phyloP scores from a whole-genome alignment of 1,284 basidiomycete species.

The Coniophora puteana region DNA sequence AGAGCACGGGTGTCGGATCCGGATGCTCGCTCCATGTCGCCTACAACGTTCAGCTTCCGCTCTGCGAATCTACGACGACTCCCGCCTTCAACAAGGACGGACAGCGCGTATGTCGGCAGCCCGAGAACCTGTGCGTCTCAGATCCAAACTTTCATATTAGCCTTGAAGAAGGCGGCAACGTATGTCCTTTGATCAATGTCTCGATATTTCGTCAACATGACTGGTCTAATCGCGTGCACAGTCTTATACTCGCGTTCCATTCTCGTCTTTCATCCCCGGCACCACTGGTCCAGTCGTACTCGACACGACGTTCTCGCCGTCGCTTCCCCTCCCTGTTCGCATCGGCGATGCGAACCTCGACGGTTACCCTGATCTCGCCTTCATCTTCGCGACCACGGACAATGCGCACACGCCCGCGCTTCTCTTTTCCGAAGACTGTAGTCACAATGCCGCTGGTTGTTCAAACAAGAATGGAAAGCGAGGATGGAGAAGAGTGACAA shows the following conservation, averaged over 20 bases:
- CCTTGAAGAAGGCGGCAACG: too few relatives aligned
- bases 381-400: constrained; percentile 50
- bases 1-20: constrained; percentile 63
- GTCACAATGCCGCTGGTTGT: constrained; percentile 52
- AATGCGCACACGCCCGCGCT: constrained; percentile 61
- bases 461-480: constrained; percentile 45
- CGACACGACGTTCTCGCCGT: constrained; percentile 58
- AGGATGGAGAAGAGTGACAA: constrained; percentile 60
- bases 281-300: constrained; percentile 61
- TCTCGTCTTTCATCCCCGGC: constrained; percentile 56
- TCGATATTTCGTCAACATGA: too few relatives aligned
- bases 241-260: constrained; percentile 66
- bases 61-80: constrained; percentile 62
- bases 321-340: constrained; percentile 76
- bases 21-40: constrained; percentile 88
- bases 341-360: constrained; percentile 93
- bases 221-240: too few relatives aligned
- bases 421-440: constrained; percentile 73
- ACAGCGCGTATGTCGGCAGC: constrained; percentile 66
- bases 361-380: constrained; percentile 89
- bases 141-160: constrained; percentile 87
- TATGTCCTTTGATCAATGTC: too few relatives aligned
- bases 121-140: constrained; percentile 77
- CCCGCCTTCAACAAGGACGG: constrained; percentile 43
- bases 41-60: constrained; percentile 88